Base-by-base conservation (phyloP, 768 basidiomycete species). In the Pleurotus giganteus region DNA sequence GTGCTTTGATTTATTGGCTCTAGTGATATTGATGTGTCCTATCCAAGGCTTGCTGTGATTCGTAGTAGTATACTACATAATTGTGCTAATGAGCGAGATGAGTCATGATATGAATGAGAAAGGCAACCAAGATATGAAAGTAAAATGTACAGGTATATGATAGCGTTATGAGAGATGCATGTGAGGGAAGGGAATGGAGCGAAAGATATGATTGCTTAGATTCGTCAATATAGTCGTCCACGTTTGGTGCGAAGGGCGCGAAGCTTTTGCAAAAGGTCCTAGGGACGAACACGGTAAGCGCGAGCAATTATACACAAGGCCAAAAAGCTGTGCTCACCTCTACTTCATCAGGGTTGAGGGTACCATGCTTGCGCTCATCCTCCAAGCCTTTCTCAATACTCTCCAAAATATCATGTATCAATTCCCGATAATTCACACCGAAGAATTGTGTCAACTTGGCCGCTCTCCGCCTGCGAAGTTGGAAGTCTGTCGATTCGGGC, bases 381-480 rank as follows among this genome's bases (percentile, higher is more conserved):
- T 87, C 82, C 46, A 94, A 64, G 65, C 89, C 75, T 57, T 72
- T 80, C 69, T 92, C 91, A 62, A 94, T 86, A 49, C 87, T 91
- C 60, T 91, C 88, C 59, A 94, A 69, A 28, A 94, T 81, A 64
- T 92, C 88, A 34, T 74, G 77, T 53, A 93, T 84, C 54, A 93
- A 71, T 53, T 89, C 88, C 24, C 83, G 79, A 67, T 94, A 92
- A 66, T 91, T 81, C 37, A 92, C 91, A 21, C 91, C 91, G 70
- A 94, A 94, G 77, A 93, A 93, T 69, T 86, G 79, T 24, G 88
- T 86, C 57, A 94, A 77, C 74, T 94, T 94, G 58, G 91, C 90
- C 4, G 90, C 91, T 55, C 85, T 76, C 37, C 83, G 74, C 51
- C 91, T 76, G 44, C 90, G 84, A 54, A 78, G 67, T 67, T 92